Base-by-base conservation (phyloP, 441 rosid genomes). In the Mallotus repandus region DNA sequence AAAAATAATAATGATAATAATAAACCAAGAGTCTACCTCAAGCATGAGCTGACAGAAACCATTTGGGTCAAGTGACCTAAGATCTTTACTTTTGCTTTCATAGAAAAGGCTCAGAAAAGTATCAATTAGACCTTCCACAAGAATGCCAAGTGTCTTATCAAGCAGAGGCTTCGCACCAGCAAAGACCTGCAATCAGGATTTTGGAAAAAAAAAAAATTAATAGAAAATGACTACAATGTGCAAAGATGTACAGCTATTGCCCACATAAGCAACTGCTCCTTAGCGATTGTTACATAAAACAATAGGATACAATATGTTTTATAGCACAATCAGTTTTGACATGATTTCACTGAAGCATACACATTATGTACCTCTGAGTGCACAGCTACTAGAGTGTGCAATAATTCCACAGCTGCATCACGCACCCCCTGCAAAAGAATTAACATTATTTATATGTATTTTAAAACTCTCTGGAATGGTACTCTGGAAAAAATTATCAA, bases 41-140 rank as follows among this genome's bases (percentile, higher is more conserved):
- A 95, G 91, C 97, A 93, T 95, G 67, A 95, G 89, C 86, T 95
- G 99, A 78, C 99, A 95, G 77, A 95, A 95, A 69, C 99, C 99
- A 85, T 95, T 95, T 60, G 93, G 81, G 80, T 95, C 99, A 67
- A 95, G 85, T 50, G 88, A 83, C 70, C 87, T 84, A 38, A 95
- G 88, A 68, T 88, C 92, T 53, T 80, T 74, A 67, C 83, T 76
- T 87, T 85, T 80, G 77, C 86, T 87, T 83, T 91, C 99, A 81
- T 87, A 74, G 74, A 93, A 81, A 80, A 95, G 84, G 82, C 96
- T 91, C 41, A 91, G 86, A 74, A 93, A 91, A 48, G 94, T 95
- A 81, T 95, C 99, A 21, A 95, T 84, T 53, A 95, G 91, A 78
- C 99, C 98, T 88, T 95, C 98, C 63, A 95, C 95, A 63, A 95